phyloP scores from a whole-genome alignment of 1,139 yeast species.

The Arxiozyma slooffiae region DNA sequence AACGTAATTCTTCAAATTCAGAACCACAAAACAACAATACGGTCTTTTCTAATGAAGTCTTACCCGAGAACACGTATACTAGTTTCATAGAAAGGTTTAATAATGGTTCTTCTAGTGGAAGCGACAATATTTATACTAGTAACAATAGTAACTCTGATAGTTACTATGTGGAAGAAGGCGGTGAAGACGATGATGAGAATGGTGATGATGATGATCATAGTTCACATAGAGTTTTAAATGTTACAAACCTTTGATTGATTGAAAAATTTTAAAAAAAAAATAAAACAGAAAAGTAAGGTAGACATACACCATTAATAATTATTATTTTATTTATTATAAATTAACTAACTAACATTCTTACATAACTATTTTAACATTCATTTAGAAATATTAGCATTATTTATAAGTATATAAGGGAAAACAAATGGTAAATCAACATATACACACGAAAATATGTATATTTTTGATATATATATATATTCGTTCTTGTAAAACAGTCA shows the following conservation, averaged over 20 bases:
- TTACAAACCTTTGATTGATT: background rate
- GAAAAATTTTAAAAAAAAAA: background rate
- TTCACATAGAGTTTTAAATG: constrained; percentile 2
- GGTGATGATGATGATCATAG: constrained; percentile 2
- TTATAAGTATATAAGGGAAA: too few species aligned
- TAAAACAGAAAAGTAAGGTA: too few species aligned
- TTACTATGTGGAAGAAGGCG: background rate
- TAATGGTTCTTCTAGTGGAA: background rate
- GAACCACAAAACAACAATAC: background rate
- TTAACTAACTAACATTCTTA: background rate
- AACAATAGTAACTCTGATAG: background rate
- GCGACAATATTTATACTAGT: background rate
- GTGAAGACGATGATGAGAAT: too few species aligned
- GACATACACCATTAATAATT: background rate
- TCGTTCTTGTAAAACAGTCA: background rate
- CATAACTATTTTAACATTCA: background rate
- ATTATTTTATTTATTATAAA: background rate
- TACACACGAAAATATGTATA: background rate
- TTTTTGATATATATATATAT: background rate
- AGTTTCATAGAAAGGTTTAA: constrained; percentile 2
- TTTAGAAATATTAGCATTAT: too few species aligned
- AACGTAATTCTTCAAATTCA: background rate
- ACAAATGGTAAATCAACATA: too few species aligned
- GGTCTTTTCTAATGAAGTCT: background rate
- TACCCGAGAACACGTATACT: background rate